Base-by-base conservation (phyloP, 1,139 yeast genomes). In the Scheffersomyces parashehatae region DNA sequence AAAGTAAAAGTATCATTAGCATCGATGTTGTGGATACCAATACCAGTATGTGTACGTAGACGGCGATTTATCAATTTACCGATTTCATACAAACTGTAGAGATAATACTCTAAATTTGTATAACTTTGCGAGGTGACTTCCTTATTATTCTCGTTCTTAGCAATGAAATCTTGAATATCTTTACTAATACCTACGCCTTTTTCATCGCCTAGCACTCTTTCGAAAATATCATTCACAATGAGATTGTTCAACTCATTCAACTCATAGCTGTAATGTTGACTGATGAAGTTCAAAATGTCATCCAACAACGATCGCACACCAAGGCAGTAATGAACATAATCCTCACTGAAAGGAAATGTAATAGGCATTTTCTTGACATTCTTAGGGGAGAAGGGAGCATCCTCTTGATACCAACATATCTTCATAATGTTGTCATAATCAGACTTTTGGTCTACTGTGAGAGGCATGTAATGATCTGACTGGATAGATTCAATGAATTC, bases 41-140 rank as follows among this genome's bases (percentile, higher is more conserved):
- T 64, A 7, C 79, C 79, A 2, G 96, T 83, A 35, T 78, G 74
- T 24, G 85, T 64, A 41, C 75, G 60, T 43, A 76, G 66, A 39
- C 69, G 64, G 32, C 68, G 56, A 47, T 74, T 75, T 29, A 74
- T 64, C 47, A 75, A 55, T 38, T 67, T 70, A 5, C 83, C 83
- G 43, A 83, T 68, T 58, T 82, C 85, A 48, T 76, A 70, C 44
- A 81, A 74, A 48, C 85, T 79, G 63, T 72, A 70, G 46, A 86
- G 76, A 62, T 91, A 91, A 64, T 88, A 89, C 57, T 93, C 97
- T 56, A 91, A 71, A 60, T 93, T 90, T 46, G 95, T 85, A 52
- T 88, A 75, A 53, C 89, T 88, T 65, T 93, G 98, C 0, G 97
- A 88, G 36, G 90, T 80, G 51, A 90, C 90, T 64, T 93, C 99